phyloP scores from a whole-genome alignment of 148 eudicot genomes.

The Rhododendron ovatum region DNA sequence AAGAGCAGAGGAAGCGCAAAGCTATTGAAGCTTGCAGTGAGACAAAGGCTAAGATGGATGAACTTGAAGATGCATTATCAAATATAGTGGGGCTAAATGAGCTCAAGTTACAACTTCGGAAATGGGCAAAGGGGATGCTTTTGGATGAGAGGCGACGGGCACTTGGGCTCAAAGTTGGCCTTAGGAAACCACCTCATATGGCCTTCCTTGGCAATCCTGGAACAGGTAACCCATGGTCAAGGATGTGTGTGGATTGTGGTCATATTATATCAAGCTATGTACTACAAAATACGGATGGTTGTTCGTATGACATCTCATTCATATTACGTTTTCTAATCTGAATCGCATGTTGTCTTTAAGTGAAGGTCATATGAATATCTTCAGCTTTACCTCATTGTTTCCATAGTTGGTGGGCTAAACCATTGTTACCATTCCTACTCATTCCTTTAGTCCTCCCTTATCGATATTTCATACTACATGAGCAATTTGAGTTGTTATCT shows the following conservation, averaged over 20 bases:
- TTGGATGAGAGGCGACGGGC: conserved; percentile 97
- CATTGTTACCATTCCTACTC: too few relatives aligned
- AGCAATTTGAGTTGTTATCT: background rate
- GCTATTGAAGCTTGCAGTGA: conserved; percentile 91
- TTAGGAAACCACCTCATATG: conserved; percentile 97
- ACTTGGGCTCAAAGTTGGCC: conserved; percentile 85
- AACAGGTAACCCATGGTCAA: conserved; percentile 56
- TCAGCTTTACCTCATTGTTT: background rate
- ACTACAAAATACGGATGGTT: background rate
- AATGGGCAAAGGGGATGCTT: conserved; percentile 99
- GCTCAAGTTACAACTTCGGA: conserved; percentile 77
- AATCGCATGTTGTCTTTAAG: background rate
- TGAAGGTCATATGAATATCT: background rate
- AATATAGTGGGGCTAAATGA: conserved; percentile 75
- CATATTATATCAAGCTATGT: background rate
- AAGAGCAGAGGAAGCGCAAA: conserved; percentile 76
- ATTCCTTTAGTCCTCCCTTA: background rate
- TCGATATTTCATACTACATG: background rate
- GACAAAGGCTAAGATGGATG: conserved; percentile 94
- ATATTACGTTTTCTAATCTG: background rate
- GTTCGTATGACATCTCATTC: background rate
- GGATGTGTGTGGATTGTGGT: background rate
- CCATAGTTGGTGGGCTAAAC: background rate
- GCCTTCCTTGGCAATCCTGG: conserved; percentile 99
- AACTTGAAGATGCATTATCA: conserved; percentile 69